phyloP scores from a whole-genome alignment of 306 rosid species.

The Medicago ruthenica region DNA sequence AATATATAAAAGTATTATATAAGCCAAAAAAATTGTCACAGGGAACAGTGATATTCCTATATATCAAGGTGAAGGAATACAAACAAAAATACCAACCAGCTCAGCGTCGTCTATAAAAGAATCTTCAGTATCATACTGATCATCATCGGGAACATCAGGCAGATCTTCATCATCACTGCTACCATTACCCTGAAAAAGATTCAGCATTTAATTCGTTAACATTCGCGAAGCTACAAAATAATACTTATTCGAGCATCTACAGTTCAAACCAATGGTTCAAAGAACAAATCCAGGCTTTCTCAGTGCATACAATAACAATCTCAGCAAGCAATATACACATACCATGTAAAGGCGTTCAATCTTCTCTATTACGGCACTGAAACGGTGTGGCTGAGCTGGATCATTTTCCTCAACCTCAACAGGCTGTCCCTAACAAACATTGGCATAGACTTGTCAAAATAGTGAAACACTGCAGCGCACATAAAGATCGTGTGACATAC shows the following conservation, averaged over 20 bases:
- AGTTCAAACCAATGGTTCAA: conserved; percentile 31
- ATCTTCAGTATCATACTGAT: conserved; percentile 98
- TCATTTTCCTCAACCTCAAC: conserved; percentile 70
- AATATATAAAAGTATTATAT: conserved; percentile 32
- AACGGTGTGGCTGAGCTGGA: conserved; percentile 78
- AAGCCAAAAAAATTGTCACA: conserved; percentile 6
- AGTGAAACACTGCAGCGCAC: conserved; percentile 27
- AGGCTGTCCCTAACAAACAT: conserved; percentile 63
- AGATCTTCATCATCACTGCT: conserved; percentile 93
- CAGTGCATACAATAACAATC: conserved; percentile 22
- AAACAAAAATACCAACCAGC: conserved; percentile 69
- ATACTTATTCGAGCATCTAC: conserved; percentile 20
- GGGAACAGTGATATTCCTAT: conserved; percentile 26
- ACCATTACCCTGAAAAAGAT: conserved; percentile 81
- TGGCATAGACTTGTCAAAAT: conserved; percentile 30
- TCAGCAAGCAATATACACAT: conserved; percentile 25
- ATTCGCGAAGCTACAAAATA: conserved; percentile 25
- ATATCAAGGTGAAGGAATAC: not conserved
- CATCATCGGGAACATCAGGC: conserved; percentile 83
- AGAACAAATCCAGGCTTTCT: conserved; percentile 18
- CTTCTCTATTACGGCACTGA: conserved; percentile 97
- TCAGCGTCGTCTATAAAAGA: conserved; percentile 97
- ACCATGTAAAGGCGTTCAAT: conserved; percentile 97
- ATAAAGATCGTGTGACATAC: not conserved
- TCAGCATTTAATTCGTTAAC: conserved; percentile 23